Evolutionary conservation across 352 stramenopile species (phyloP).

Genomic region (Globisporangium sylvaticum): DNA sequence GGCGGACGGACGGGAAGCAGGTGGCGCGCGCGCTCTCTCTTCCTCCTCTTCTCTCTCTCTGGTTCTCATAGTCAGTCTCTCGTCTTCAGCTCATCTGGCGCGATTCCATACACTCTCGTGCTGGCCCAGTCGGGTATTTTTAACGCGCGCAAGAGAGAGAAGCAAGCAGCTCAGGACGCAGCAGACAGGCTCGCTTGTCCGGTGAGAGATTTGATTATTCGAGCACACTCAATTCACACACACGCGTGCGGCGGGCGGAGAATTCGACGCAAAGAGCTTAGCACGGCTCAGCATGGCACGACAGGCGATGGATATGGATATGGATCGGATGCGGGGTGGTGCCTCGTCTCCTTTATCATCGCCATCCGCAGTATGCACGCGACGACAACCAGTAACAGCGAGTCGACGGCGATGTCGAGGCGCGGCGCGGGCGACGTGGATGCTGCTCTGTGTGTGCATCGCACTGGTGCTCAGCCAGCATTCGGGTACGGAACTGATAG

Average conservation of each 20-base stretch:
- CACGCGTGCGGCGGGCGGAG: not conserved
- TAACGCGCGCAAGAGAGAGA: not conserved
- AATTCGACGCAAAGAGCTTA: not conserved
- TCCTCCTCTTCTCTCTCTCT: not conserved
- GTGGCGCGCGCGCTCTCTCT: constrained; percentile 3
- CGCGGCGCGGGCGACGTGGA: not conserved
- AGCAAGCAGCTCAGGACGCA: not conserved
- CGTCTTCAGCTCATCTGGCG: not conserved
- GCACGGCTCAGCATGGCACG: not conserved
- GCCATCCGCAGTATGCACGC: not conserved
- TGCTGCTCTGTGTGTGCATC: constrained; percentile 4
- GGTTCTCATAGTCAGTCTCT: too few relatives aligned
- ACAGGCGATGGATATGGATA: not conserved
- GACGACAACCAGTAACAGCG: not conserved
- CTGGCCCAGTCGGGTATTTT: not conserved
- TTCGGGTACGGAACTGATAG: not conserved
- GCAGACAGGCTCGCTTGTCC: not conserved
- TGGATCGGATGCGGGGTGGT: not conserved
- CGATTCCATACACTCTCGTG: not conserved
- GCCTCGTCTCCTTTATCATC: not conserved
- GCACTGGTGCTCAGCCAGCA: not conserved
- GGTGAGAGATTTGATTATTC: not conserved
- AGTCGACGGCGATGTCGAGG: not conserved
- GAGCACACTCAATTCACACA: not conserved
- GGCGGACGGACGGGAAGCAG: not conserved